These are phyloP conservation scores for Metschnikowia arizonensis DNA, from an alignment of 805 yeast species.

Conservation along the genomic window DNA sequence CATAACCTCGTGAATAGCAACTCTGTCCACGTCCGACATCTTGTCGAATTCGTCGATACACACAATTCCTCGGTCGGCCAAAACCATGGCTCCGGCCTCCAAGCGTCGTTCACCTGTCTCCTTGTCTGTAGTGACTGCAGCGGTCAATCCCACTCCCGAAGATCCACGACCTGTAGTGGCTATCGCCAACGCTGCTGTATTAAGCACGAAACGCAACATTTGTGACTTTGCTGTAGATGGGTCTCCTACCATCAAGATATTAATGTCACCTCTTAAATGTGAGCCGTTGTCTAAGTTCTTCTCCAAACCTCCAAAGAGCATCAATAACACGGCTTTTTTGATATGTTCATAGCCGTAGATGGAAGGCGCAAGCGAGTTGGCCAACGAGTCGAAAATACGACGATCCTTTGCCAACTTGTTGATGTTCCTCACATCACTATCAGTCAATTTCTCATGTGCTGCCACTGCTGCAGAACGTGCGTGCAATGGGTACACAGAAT, in stretches of 20 bases:
- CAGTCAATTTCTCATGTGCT: constrained; percentile 63
- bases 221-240: constrained; percentile 98
- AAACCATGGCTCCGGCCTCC: constrained; percentile 99
- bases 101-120: constrained; percentile 95
- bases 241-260: constrained; percentile 94
- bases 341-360: constrained; percentile 91
- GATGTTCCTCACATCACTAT: constrained; percentile 80
- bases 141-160: constrained; percentile 99
- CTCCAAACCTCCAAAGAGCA: constrained; percentile 92
- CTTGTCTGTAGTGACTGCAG: constrained; percentile 93
- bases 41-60: constrained; percentile 99
- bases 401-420: constrained; percentile 67
- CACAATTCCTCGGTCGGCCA: constrained; percentile 95
- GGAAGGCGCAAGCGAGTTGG: constrained; percentile 91
- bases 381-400: constrained; percentile 69
- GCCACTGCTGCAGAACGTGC: constrained; percentile 85
- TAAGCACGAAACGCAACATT: constrained; percentile 86
- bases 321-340: constrained; percentile 83
- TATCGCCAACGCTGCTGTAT: constrained; percentile 91
- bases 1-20: constrained; percentile 99
- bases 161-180: constrained; percentile 99
- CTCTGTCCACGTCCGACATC: constrained; percentile 95
- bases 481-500: constrained; percentile 84
- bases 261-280: constrained; percentile 96
- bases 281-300: constrained; percentile 93